These are phyloP conservation scores for Crepidotus variabilis DNA, from an alignment of 768 basidiomycete genomes.

Conservation along the genomic window DNA sequence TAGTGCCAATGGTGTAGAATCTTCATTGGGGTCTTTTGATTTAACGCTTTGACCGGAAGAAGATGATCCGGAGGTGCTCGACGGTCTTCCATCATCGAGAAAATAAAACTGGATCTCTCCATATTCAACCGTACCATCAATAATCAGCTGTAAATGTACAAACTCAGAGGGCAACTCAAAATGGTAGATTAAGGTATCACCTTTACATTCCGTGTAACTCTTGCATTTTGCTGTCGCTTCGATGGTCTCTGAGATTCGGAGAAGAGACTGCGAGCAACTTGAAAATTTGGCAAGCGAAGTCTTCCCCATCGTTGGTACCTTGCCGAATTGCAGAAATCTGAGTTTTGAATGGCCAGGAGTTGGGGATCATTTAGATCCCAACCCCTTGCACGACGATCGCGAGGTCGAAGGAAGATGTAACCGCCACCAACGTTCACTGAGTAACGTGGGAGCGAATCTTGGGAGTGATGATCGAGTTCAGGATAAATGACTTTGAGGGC, in stretches of 20 bases:
- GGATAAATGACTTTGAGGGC: slow-evolving; percentile 9
- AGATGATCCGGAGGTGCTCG: background rate
- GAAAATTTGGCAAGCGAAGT: slow-evolving; percentile 32
- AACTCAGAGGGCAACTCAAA: background rate
- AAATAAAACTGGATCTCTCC: slow-evolving; percentile 19
- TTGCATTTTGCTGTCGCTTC: slow-evolving; percentile 4
- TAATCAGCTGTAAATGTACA: background rate
- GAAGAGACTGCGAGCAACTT: slow-evolving; percentile 29
- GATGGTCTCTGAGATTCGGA: slow-evolving; percentile 19
- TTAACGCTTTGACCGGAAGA: background rate
- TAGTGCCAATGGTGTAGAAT: slow-evolving; percentile 8
- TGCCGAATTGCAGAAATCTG: background rate
- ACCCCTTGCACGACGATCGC: slow-evolving; percentile 5
- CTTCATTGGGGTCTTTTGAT: background rate
- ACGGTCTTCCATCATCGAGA: background rate
- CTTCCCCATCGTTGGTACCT: slow-evolving; percentile 26
- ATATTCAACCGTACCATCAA: slow-evolving; percentile 9
- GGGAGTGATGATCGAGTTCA: background rate
- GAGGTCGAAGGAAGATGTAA: slow-evolving; percentile 12
- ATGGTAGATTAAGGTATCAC: slow-evolving; percentile 1
- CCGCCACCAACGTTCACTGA: slow-evolving; percentile 8
- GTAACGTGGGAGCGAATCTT: slow-evolving; percentile 1
- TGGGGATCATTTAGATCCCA: background rate
- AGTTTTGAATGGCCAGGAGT: background rate
- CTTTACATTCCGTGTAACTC: slow-evolving; percentile 19